Evolutionary conservation across 306 rosid genomes (phyloP).

Genomic region (Phaseolus lunatus): DNA sequence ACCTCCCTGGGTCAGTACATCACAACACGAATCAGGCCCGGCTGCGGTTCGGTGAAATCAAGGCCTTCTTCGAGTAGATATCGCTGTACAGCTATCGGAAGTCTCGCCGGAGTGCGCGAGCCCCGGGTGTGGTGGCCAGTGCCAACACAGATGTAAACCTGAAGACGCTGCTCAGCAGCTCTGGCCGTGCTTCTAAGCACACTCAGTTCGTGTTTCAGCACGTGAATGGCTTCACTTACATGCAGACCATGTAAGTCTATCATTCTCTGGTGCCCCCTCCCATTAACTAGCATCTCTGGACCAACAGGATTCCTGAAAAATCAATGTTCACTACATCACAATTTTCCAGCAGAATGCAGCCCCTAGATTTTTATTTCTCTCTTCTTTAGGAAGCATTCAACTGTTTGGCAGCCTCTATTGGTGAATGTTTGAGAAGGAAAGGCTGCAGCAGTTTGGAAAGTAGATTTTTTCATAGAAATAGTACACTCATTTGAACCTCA

Average conservation of each 20-base stretch:
- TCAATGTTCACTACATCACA: slow-evolving; percentile 29
- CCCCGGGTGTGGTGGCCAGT: slow-evolving; percentile 98
- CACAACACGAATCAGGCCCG: slow-evolving; percentile 89
- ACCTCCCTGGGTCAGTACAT: slow-evolving; percentile 69
- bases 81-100: slow-evolving; percentile 85
- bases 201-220: slow-evolving; percentile 82
- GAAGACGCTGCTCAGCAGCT: slow-evolving; percentile 77
- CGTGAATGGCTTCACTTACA: slow-evolving; percentile 85
- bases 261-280: slow-evolving; percentile 88
- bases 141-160: slow-evolving; percentile 88
- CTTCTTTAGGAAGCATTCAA: no score
- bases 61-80: slow-evolving; percentile 95
- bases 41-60: slow-evolving; percentile 84
- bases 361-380: not conserved
- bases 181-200: slow-evolving; percentile 83
- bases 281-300: slow-evolving; percentile 77
- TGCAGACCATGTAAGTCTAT: slow-evolving; percentile 95
- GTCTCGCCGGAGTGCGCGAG: slow-evolving; percentile 89
- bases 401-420: not conserved
- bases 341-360: slow-evolving; percentile 26
- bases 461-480: not conserved
- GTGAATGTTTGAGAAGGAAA: not conserved
- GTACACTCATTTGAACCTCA: slow-evolving; percentile 3
- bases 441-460: slow-evolving; percentile 4
- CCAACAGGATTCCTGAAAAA: slow-evolving; percentile 75